A percentile compares a stretch with the other conserved stretches of the same genome.
Conservation (phyloP, 2,329 filamentous ascomycete species). For the Penicillium sp. region DNA sequence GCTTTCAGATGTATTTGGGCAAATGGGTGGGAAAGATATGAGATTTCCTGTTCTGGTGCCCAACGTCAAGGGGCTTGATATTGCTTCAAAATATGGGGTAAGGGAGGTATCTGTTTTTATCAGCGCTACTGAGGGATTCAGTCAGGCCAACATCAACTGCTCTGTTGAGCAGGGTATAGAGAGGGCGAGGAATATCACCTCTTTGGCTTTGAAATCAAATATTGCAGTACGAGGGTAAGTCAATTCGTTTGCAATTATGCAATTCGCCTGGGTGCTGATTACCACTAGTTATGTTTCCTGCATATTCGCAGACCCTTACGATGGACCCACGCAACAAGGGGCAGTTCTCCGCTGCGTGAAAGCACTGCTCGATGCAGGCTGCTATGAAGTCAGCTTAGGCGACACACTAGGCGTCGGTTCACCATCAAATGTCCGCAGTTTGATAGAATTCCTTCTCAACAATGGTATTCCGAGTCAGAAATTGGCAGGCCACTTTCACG, state of each 20-base stretch:
- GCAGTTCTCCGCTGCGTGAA: conserved; percentile 53
- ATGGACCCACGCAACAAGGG: conserved; percentile 54
- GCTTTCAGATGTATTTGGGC: neutral
- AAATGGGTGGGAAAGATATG: too few species aligned
- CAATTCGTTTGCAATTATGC: neutral
- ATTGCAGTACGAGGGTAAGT: conserved; percentile 37
- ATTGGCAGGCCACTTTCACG: conserved; percentile 83
- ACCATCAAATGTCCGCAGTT: conserved; percentile 29
- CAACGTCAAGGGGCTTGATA: conserved; percentile 51
- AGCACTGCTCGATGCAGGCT: conserved; percentile 78
- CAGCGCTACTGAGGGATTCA: conserved; percentile 46
- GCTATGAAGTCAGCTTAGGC: conserved; percentile 85
- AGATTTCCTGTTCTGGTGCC: conserved; percentile 42
- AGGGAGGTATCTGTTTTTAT: conserved; percentile 45
- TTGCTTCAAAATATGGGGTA: conserved; percentile 52
- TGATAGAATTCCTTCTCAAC: conserved; percentile 33
- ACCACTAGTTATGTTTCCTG: conserved; percentile 34
- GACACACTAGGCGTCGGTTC: conserved; percentile 93
- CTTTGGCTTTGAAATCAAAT: conserved; percentile 24
- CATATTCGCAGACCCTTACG: conserved; percentile 49
- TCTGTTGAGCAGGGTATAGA: conserved; percentile 40
- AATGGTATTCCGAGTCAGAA: conserved; percentile 66
- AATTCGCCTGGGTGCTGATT: too few species aligned
- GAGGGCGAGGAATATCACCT: conserved; percentile 33
- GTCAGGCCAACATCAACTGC: conserved; percentile 44